Evolutionary conservation across 2,329 filamentous ascomycete genomes (phyloP), one percentile per base, ranked within the genome.

Genomic region (Corynespora cassiicola): DNA sequence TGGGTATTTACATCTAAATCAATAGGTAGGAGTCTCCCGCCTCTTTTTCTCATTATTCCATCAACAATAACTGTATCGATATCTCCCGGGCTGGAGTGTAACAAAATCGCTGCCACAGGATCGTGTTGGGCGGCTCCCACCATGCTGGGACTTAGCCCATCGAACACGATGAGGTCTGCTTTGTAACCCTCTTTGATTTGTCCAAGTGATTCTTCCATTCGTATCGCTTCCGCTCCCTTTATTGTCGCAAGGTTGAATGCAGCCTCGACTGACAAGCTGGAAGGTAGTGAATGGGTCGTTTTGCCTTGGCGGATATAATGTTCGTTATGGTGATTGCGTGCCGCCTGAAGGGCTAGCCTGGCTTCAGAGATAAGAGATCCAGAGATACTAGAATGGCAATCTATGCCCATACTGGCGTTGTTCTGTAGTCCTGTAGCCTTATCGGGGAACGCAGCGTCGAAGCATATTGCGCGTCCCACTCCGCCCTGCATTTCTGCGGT

Each of bases 341-440:
- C 69, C 6, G 61, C 62, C 50, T 80, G 79, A 2, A 81, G 59
- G 69, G 76, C 81, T 7, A 82, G 50, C 3, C 78, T 69, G 2
- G 78, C 75, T 52, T 82, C 79, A 0, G 31, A 32, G 6, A 57
- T 36, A 9, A 64, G 54, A 23, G 79, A 77, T 3, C 70, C 69
- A 1, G 71, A 74, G 46, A 73, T 80, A 11, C 74, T 74, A 30
- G 76, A 73, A 53, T 80, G 76, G 1, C 76, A 81, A 49, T 82
- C 79, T 8, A 82, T 67, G 2, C 79, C 78, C 0, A 82, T 68
- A 10, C 75, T 65, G 2, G 73, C 72, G 42, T 80, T 74, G 42
- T 54, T 48, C 21, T 66, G 56, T 12, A 57, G 20, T 6, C 24
- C 39, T 0, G 38, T 21, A 3, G 45, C 45, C n/a, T 39, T 52